phyloP scores from a whole-genome alignment of 2,329 filamentous ascomycete species.

The Verticillium longisporum region DNA sequence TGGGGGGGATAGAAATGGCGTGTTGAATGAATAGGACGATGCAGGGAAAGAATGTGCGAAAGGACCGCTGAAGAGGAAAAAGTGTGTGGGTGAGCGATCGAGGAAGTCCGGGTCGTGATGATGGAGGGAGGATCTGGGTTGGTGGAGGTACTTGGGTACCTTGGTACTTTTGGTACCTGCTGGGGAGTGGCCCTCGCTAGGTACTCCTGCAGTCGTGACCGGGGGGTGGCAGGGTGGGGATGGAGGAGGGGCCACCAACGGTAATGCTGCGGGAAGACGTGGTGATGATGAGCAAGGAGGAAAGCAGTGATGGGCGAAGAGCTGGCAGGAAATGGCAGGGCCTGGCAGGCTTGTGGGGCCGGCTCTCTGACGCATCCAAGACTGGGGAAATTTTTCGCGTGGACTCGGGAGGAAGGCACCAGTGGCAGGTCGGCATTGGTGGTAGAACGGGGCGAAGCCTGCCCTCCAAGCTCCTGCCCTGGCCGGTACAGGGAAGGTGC shows the following conservation, averaged over 20 bases:
- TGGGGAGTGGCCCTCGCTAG: neutral
- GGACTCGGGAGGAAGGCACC: slow-evolving; percentile 7
- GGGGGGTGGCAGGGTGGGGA: neutral
- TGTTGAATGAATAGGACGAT: slow-evolving; percentile 11
- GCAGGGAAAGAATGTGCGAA: slow-evolving; percentile 3
- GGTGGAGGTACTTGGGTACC: neutral
- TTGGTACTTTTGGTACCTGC: neutral
- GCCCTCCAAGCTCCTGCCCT: neutral
- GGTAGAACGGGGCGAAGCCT: neutral
- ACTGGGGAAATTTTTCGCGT: slow-evolving; percentile 9
- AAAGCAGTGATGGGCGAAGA: neutral
- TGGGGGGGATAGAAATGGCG: slow-evolving; percentile 13
- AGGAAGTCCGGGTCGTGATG: neutral
- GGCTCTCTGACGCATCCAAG: neutral
- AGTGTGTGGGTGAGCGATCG: neutral
- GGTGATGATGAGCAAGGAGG: neutral
- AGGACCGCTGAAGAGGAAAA: slow-evolving; percentile 1
- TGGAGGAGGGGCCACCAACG: slow-evolving; percentile 1
- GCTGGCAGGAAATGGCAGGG: neutral
- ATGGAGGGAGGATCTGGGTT: neutral
- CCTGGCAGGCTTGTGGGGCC: neutral
- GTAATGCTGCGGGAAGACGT: neutral
- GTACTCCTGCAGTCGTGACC: neutral
- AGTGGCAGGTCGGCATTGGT: neutral
- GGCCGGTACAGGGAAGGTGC: neutral